Evolutionary conservation across 305 asterid species (phyloP).

Genomic region (Fraxinus sp.): DNA sequence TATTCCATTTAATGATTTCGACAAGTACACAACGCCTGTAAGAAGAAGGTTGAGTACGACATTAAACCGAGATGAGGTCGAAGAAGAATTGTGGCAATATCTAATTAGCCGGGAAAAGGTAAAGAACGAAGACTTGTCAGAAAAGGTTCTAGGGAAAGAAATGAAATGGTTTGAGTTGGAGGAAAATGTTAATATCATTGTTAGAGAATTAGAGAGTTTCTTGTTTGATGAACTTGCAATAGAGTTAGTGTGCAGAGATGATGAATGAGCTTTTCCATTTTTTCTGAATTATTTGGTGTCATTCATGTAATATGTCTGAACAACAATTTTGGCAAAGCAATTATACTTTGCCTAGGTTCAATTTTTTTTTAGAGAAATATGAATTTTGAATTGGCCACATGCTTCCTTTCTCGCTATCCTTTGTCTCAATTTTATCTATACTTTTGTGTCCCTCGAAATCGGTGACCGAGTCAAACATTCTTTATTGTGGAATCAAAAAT

Average conservation of each 20-base stretch:
- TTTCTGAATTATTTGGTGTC: background rate
- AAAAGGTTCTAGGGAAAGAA: slow-evolving; percentile 28
- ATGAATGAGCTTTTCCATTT: slow-evolving; percentile 8
- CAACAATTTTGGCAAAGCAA: background rate
- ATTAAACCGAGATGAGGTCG: slow-evolving; percentile 31
- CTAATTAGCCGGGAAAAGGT: slow-evolving; percentile 31
- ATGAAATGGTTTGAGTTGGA: slow-evolving; percentile 36
- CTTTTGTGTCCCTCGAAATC: background rate
- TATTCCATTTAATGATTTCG: slow-evolving; percentile 12
- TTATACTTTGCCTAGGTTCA: background rate
- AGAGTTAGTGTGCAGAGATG: slow-evolving; percentile 27
- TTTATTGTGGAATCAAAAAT: too few species aligned
- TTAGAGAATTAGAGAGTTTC: slow-evolving; percentile 34
- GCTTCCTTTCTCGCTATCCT: background rate
- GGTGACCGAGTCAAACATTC: too few species aligned
- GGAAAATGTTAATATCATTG: slow-evolving; percentile 31
- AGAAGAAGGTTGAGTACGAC: slow-evolving; percentile 22
- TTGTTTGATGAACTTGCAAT: slow-evolving; percentile 37
- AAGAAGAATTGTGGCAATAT: slow-evolving; percentile 45
- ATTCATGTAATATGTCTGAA: background rate
- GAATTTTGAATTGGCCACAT: background rate
- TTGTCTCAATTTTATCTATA: background rate
- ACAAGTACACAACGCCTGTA: slow-evolving; percentile 17
- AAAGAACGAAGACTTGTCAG: slow-evolving; percentile 23
- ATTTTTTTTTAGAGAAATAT: background rate